Evolutionary conservation across 2,329 filamentous ascomycete genomes (phyloP).

Genomic region (Lanzia echinophila): DNA sequence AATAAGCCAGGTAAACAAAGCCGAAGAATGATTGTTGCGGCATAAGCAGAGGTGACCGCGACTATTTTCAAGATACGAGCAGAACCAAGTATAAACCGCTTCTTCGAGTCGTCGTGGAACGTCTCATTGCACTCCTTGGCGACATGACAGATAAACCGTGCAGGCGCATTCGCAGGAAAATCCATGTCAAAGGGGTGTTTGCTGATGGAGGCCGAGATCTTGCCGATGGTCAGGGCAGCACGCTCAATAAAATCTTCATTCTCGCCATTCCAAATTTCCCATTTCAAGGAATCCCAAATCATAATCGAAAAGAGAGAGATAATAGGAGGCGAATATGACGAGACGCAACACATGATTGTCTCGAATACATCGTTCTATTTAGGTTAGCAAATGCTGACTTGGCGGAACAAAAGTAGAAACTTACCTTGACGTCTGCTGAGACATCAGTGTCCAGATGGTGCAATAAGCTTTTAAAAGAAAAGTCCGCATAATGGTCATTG

Average conservation of each 20-base stretch:
- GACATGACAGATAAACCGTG: slow-evolving; percentile 10
- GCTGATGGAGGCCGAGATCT: slow-evolving; percentile 13
- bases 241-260: slow-evolving; percentile 26
- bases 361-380: slow-evolving; percentile 24
- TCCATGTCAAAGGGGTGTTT: slow-evolving; percentile 3
- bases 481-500: slow-evolving; percentile 21
- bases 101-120: slow-evolving; percentile 6
- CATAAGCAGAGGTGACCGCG: slow-evolving; percentile 3
- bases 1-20: background rate
- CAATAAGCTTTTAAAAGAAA: slow-evolving; percentile 20
- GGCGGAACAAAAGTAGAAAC: background rate
- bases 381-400: slow-evolving; percentile 13
- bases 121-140: slow-evolving; percentile 8
- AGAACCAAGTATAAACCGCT: slow-evolving; percentile 7
- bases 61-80: slow-evolving; percentile 9
- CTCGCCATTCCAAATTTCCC: slow-evolving; percentile 29
- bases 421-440: slow-evolving; percentile 27
- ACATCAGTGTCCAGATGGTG: slow-evolving; percentile 24
- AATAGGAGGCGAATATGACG: slow-evolving; percentile 18
- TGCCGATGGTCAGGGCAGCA: slow-evolving; percentile 21
- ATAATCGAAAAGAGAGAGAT: slow-evolving; percentile 19
- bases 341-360: slow-evolving; percentile 12
- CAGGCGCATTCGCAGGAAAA: slow-evolving; percentile 6
- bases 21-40: background rate
- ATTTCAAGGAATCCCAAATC: slow-evolving; percentile 30